phyloP scores from a whole-genome alignment of 192 early-diverging fungal genomes.

The Rhizophagus sp. region DNA sequence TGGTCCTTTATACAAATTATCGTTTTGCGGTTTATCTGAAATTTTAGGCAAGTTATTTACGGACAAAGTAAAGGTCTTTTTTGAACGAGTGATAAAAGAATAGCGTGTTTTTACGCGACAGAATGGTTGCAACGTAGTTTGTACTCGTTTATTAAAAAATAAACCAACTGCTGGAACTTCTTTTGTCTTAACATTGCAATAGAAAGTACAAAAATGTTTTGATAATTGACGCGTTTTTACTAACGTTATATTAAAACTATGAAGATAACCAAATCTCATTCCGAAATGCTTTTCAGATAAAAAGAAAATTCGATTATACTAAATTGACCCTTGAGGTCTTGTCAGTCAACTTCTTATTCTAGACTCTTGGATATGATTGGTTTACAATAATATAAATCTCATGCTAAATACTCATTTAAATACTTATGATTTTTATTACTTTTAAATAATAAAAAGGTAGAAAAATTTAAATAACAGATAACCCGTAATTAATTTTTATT shows the following conservation, averaged over 20 bases:
- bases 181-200: neutral
- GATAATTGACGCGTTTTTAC: neutral
- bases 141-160: neutral
- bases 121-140: neutral
- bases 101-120: neutral
- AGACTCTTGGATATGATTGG: too few relatives aligned
- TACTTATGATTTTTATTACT: too few relatives aligned
- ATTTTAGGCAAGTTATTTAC: neutral
- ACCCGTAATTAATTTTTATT: too few relatives aligned
- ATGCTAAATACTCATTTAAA: too few relatives aligned
- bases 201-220: neutral
- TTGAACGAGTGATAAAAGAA: constrained; percentile 13
- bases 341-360: too few relatives aligned
- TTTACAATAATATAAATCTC: too few relatives aligned
- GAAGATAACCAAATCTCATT: neutral
- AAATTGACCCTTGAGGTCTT: fast-evolving
- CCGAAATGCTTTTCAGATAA: neutral
- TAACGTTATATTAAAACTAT: neutral
- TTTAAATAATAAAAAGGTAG: too few relatives aligned
- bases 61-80: neutral
- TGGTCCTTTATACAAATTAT: neutral
- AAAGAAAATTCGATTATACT: too few relatives aligned
- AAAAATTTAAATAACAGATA: too few relatives aligned
- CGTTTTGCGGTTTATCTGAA: neutral
- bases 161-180: neutral